Conservation (phyloP, 768 basidiomycete species). For the Boletus bicolor region DNA sequence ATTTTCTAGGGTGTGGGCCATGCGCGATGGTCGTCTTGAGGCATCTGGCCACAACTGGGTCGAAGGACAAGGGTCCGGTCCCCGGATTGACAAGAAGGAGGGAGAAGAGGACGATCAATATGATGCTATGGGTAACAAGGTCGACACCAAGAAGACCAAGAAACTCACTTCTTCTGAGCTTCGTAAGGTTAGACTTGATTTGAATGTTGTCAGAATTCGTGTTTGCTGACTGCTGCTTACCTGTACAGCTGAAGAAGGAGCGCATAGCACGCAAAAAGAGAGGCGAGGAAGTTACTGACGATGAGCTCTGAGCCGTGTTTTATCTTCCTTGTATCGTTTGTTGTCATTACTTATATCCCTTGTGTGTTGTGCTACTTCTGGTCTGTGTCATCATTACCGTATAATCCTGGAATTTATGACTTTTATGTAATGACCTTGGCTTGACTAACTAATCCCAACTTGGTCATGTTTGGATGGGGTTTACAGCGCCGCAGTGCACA, state of each 20-base stretch:
- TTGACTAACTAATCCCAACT: not conserved
- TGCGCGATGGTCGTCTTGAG: slow-evolving; percentile 94
- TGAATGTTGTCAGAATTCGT: not conserved
- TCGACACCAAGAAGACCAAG: slow-evolving; percentile 80
- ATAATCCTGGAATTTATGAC: slow-evolving; percentile 14
- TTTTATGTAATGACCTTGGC: not conserved
- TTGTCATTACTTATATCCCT: slow-evolving; percentile 11
- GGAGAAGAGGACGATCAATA: slow-evolving; percentile 89
- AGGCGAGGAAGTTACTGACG: slow-evolving; percentile 75
- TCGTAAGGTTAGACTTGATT: slow-evolving; percentile 56
- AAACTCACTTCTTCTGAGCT: slow-evolving; percentile 80
- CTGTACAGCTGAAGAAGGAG: slow-evolving; percentile 79
- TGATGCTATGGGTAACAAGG: slow-evolving; percentile 99
- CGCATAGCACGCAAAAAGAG: slow-evolving; percentile 87
- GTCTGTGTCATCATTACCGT: slow-evolving; percentile 18
- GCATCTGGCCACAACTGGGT: slow-evolving; percentile 99
- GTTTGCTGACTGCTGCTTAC: slow-evolving; percentile 12
- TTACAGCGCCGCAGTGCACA: slow-evolving; percentile 5
- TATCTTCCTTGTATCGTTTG: slow-evolving; percentile 6
- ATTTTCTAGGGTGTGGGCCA: slow-evolving; percentile 81
- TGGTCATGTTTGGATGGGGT: not conserved
- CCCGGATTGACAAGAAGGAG: slow-evolving; percentile 91
- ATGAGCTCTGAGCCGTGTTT: slow-evolving; percentile 39
- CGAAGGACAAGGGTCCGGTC: slow-evolving; percentile 94
- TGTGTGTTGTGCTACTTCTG: slow-evolving; percentile 13